Conservation (phyloP, 148 eudicot genomes). For the Dysphania ambrosioides region DNA sequence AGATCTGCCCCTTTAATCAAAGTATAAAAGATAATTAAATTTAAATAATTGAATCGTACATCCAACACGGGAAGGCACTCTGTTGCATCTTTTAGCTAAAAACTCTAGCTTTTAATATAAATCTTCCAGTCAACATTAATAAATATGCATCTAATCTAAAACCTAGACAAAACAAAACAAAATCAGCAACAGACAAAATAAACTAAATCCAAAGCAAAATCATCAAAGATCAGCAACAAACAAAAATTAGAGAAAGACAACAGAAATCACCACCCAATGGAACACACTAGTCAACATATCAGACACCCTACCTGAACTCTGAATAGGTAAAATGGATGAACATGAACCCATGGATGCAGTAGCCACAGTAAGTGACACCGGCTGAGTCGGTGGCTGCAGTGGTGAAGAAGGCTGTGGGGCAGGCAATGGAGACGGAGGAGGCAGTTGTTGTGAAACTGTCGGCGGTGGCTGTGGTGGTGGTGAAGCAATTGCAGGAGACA, state of each 20-base stretch:
- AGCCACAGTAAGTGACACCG: slow-evolving; percentile 27
- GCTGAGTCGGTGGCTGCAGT: slow-evolving; percentile 21
- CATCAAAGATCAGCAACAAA: slow-evolving; percentile 32
- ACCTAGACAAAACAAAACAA: slow-evolving; percentile 38
- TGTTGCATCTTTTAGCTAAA: neutral
- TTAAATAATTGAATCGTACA: slow-evolving; percentile 26
- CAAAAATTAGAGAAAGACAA: slow-evolving; percentile 20
- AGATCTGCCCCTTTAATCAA: slow-evolving; percentile 23
- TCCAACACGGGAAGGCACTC: neutral
- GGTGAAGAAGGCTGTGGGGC: slow-evolving; percentile 31
- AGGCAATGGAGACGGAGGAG: slow-evolving; percentile 15
- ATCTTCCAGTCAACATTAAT: slow-evolving; percentile 1
- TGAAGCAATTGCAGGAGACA: slow-evolving; percentile 29
- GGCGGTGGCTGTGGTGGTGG: slow-evolving; percentile 18
- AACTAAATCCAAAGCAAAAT: slow-evolving; percentile 40
- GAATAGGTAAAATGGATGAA: slow-evolving; percentile 43
- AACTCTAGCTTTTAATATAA: neutral
- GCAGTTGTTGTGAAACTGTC: neutral
- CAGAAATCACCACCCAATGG: slow-evolving; percentile 7
- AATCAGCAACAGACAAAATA: slow-evolving; percentile 51
- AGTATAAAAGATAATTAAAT: slow-evolving; percentile 17
- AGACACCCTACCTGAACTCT: slow-evolving; percentile 54
- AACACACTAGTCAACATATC: slow-evolving; percentile 1
- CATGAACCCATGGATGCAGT: slow-evolving; percentile 31
- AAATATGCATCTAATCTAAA: neutral